Conservation (phyloP, 305 asterid genomes). For the Rubia balearica region DNA sequence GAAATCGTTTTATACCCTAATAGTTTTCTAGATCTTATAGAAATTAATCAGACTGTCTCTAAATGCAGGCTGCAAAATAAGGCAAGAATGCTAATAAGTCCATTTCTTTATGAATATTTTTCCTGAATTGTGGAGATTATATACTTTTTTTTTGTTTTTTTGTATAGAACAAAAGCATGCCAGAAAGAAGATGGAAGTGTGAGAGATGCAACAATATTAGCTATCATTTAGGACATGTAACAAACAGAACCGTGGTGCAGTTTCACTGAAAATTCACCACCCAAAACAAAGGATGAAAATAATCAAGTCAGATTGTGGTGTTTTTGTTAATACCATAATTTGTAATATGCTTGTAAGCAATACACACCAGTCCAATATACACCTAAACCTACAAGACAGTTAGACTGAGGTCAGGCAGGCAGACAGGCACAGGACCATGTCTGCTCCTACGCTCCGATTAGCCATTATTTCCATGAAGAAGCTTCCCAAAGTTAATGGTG, state of each 20-base stretch:
- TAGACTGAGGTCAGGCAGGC: too few relatives aligned
- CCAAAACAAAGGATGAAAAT: slow-evolving; percentile 49
- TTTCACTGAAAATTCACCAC: slow-evolving; percentile 38
- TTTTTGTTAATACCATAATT: not conserved
- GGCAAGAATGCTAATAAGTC: slow-evolving; percentile 64
- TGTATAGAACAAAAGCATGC: slow-evolving; percentile 61
- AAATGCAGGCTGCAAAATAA: slow-evolving; percentile 47
- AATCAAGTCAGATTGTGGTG: slow-evolving; percentile 69
- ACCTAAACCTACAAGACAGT: too few relatives aligned
- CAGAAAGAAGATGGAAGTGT: slow-evolving; percentile 98
- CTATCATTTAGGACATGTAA: slow-evolving; percentile 87
- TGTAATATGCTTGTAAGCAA: too few relatives aligned
- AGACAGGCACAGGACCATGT: too few relatives aligned
- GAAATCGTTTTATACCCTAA: not conserved
- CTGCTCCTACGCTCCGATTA: too few relatives aligned
- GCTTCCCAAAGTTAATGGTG: too few relatives aligned
- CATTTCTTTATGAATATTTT: slow-evolving; percentile 4
- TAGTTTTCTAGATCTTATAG: slow-evolving; percentile 10
- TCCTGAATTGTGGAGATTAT: not conserved
- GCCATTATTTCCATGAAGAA: too few relatives aligned
- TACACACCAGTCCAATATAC: too few relatives aligned
- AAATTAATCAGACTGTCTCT: slow-evolving; percentile 12
- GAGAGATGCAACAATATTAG: slow-evolving; percentile 86
- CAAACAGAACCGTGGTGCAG: slow-evolving; percentile 90
- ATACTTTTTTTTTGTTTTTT: slow-evolving; percentile 9